Evolutionary conservation across 129 eudicot species (phyloP).

Genomic region (Tagetes patula): DNA sequence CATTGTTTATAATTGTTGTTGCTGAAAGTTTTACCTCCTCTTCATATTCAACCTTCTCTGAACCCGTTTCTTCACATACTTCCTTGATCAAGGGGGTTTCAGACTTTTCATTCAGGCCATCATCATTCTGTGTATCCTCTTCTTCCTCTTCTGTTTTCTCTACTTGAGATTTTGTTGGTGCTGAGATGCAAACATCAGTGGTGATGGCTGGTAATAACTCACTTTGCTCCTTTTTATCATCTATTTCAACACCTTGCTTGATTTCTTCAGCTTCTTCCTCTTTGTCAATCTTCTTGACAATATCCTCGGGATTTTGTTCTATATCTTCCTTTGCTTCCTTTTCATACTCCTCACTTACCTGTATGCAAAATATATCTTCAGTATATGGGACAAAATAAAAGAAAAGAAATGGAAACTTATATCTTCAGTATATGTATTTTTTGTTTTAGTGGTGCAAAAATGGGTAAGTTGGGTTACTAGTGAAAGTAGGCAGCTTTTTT

Average conservation of each 20-base stretch:
- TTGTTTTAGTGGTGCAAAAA: background rate
- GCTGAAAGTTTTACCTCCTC: background rate
- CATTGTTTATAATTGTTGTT: background rate
- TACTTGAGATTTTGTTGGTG: background rate
- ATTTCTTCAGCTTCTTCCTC: slow-evolving; percentile 25
- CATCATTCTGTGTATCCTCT: slow-evolving; percentile 11
- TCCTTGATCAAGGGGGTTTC: background rate
- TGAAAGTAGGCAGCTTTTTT: background rate
- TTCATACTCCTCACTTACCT: slow-evolving; percentile 25
- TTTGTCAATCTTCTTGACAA: slow-evolving; percentile 6
- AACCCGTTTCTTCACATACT: slow-evolving; percentile 21
- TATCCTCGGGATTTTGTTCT: slow-evolving; percentile 20
- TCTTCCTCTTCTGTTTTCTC: background rate
- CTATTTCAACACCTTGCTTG: slow-evolving; percentile 10
- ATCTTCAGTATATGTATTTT: background rate
- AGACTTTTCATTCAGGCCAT: background rate
- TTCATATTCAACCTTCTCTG: background rate
- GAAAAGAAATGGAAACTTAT: slow-evolving; percentile 7
- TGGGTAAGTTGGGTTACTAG: background rate
- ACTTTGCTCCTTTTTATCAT: slow-evolving; percentile 15
- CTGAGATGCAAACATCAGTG: slow-evolving; percentile 12
- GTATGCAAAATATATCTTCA: slow-evolving; percentile 4
- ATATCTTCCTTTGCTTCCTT: slow-evolving; percentile 17
- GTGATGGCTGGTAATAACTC: background rate
- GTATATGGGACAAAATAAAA: background rate